Conservation (phyloP, 139 green algal genomes). For the Haematococcus lacustris region DNA sequence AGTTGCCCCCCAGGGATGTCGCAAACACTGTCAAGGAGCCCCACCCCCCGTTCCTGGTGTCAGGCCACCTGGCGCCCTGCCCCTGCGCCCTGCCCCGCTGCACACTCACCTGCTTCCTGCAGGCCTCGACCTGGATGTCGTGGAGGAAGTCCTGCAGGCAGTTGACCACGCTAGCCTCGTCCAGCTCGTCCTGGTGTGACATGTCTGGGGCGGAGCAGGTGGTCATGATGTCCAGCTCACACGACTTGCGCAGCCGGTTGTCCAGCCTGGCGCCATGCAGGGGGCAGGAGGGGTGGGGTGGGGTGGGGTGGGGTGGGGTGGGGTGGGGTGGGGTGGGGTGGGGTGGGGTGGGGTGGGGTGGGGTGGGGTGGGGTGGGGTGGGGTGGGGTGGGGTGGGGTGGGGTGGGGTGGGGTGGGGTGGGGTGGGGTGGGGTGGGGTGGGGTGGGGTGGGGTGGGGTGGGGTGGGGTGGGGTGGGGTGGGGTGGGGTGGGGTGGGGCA, state of each 20-base stretch:
- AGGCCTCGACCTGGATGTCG: slow-evolving; percentile 25
- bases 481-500: too few species aligned
- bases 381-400: not conserved
- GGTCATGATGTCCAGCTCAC: slow-evolving; percentile 45
- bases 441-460: too few species aligned
- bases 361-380: too few species aligned
- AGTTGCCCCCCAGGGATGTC: too few species aligned
- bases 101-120: slow-evolving; percentile 27
- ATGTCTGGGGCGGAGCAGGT: slow-evolving; percentile 21
- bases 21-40: too few species aligned
- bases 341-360: not conserved
- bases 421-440: too few species aligned
- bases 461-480: too few species aligned
- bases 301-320: slow-evolving; percentile 7
- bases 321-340: slow-evolving; percentile 3
- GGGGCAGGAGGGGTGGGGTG: not conserved
- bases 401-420: too few species aligned
- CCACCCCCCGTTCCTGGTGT: too few species aligned
- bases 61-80: too few species aligned
- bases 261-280: too few species aligned
- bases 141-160: slow-evolving; percentile 33
- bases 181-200: slow-evolving; percentile 11
- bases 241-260: slow-evolving; percentile 39
- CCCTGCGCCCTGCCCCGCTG: too few species aligned
- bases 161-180: slow-evolving; percentile 16